phyloP scores from a whole-genome alignment of 192 early-diverging fungal species.

The Backusella sp. region DNA sequence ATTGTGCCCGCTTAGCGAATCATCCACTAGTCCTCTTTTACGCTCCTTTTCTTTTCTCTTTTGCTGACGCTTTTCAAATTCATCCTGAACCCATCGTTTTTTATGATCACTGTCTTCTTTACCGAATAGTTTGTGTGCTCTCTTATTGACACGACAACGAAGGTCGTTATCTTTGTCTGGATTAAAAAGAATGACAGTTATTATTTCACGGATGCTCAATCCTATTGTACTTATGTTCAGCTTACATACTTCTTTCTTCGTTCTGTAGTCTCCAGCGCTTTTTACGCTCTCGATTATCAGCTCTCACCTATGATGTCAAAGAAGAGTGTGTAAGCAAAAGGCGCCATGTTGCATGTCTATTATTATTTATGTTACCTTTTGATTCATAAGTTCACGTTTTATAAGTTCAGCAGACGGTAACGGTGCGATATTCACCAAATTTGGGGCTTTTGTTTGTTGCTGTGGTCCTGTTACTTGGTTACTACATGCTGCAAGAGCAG shows the following conservation, averaged over 20 bases:
- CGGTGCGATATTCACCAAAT: neutral
- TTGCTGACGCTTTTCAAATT: slow-evolving; percentile 63
- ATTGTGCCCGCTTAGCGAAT: neutral
- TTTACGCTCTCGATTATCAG: slow-evolving; percentile 51
- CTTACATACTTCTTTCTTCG: slow-evolving; percentile 50
- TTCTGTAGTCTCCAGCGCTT: slow-evolving; percentile 52
- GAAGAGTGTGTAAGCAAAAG: too few relatives aligned
- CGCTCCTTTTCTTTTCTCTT: slow-evolving; percentile 61
- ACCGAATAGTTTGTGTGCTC: slow-evolving; percentile 63
- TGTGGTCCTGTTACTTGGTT: neutral
- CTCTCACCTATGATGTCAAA: slow-evolving; percentile 28
- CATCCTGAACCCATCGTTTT: slow-evolving; percentile 60
- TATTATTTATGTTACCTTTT: slow-evolving; percentile 26
- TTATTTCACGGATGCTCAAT: neutral
- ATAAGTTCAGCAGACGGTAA: slow-evolving; percentile 28
- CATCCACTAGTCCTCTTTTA: slow-evolving; percentile 21
- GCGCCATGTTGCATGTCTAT: too few relatives aligned
- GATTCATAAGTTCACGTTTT: slow-evolving; percentile 40
- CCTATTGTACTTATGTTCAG: neutral
- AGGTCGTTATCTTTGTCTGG: slow-evolving; percentile 74
- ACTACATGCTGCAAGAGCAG: slow-evolving; percentile 3
- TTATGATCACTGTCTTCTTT: slow-evolving; percentile 49
- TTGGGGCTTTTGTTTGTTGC: neutral
- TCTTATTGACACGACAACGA: slow-evolving; percentile 68
- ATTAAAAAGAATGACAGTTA: neutral